Conservation (phyloP, 768 basidiomycete species). For the Lepiota subincarnata region DNA sequence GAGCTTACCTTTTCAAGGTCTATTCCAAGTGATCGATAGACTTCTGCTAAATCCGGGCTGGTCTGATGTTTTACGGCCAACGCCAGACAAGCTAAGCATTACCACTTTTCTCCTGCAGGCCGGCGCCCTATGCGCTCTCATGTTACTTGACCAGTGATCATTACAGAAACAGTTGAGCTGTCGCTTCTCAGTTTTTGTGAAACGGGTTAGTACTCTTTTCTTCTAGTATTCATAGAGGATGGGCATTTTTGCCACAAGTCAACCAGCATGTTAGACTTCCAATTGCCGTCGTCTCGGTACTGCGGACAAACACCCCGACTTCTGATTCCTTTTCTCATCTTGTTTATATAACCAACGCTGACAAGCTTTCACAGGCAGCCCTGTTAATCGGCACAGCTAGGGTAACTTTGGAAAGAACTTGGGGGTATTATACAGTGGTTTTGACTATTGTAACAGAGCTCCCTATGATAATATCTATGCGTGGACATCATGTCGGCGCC, state of each 20-base stretch:
- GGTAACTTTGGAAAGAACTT: background rate
- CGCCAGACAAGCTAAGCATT: too few species aligned
- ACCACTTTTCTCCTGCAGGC: too few species aligned
- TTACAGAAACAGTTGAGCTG: too few species aligned
- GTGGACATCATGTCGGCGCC: constrained; percentile 26
- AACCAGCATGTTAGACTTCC: constrained; percentile 53
- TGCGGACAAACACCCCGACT: constrained; percentile 38
- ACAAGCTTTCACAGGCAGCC: background rate
- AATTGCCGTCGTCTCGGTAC: constrained; percentile 31
- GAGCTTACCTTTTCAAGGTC: too few species aligned
- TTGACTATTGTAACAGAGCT: background rate
- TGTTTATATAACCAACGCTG: constrained; percentile 4
- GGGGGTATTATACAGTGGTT: background rate
- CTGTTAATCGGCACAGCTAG: background rate
- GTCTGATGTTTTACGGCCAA: too few species aligned
- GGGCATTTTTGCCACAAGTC: constrained; percentile 34
- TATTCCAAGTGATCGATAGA: too few species aligned
- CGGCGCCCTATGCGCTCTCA: too few species aligned
- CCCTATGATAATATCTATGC: background rate
- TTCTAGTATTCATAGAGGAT: constrained; percentile 25
- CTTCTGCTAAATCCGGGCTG: too few species aligned
- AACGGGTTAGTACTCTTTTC: constrained; percentile 17
- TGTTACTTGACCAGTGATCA: too few species aligned
- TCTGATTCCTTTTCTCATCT: constrained; percentile 20
- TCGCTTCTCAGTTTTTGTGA: too few species aligned